phyloP scores from a whole-genome alignment of 164 flowering plant species.

The Hamamelis virginiana region DNA sequence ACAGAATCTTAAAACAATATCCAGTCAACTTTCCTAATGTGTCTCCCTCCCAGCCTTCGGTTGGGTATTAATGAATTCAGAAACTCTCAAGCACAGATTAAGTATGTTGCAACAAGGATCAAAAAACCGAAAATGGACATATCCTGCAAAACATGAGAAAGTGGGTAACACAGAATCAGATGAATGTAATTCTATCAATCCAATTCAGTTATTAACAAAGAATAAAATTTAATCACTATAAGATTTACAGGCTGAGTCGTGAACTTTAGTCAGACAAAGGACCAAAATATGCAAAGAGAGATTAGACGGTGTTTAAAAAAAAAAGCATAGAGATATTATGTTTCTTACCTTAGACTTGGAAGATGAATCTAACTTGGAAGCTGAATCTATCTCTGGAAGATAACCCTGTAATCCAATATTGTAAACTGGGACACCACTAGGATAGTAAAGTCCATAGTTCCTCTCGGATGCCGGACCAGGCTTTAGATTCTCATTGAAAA shows the following conservation, averaged over 20 bases:
- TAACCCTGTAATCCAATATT: slow-evolving; percentile 58
- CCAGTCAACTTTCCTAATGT: neutral
- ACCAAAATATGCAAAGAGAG: neutral
- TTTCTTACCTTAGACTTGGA: slow-evolving; percentile 25
- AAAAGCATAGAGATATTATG: neutral
- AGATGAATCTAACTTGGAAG: slow-evolving; percentile 27
- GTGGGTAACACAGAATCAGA: neutral
- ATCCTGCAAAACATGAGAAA: slow-evolving; percentile 30
- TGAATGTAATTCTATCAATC: too few relatives aligned
- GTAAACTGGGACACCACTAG: slow-evolving; percentile 76
- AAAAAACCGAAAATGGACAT: slow-evolving; percentile 18
- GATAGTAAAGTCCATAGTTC: slow-evolving; percentile 87
- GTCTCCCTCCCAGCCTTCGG: slow-evolving; percentile 10
- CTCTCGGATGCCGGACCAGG: slow-evolving; percentile 91
- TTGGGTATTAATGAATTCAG: neutral
- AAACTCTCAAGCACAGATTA: slow-evolving; percentile 21
- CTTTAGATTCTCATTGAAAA: slow-evolving; percentile 88
- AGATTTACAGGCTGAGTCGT: too few relatives aligned
- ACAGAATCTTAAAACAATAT: neutral
- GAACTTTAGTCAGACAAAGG: neutral
- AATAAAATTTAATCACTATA: too few relatives aligned
- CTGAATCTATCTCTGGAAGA: slow-evolving; percentile 47
- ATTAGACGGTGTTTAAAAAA: too few relatives aligned
- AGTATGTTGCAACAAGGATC: slow-evolving; percentile 19
- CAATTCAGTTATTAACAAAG: too few relatives aligned